Percentiles rank a stretch among this genome's conserved stretches.
These are phyloP conservation scores for Pyracantha coccinea DNA, from an alignment of 331 rosid species.

Conservation along the genomic window DNA sequence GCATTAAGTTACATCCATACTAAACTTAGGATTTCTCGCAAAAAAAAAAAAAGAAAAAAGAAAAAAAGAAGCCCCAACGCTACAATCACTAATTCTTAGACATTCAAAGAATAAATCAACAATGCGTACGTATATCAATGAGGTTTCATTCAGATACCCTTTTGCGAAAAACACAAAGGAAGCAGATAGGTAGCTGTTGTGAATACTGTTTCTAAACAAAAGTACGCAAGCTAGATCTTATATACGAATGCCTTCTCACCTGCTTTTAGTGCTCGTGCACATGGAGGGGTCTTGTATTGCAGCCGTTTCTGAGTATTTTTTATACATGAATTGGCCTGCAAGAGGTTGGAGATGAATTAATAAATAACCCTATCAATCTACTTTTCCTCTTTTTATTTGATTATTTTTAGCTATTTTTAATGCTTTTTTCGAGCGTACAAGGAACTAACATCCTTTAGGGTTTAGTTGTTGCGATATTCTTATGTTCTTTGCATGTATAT, in stretches of 20 bases:
- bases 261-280: slow-evolving; percentile 55
- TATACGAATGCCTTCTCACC: slow-evolving; percentile 13
- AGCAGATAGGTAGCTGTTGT: neutral
- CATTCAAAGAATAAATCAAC: neutral
- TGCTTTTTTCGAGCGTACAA: slow-evolving; percentile 20
- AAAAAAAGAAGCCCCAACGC: too few species aligned
- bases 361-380: slow-evolving; percentile 40
- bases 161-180: neutral
- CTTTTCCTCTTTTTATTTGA: slow-evolving; percentile 2
- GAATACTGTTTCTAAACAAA: too few species aligned
- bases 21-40: neutral
- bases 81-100: neutral
- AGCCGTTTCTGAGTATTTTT: slow-evolving; percentile 23
- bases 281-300: slow-evolving; percentile 57
- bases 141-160: neutral
- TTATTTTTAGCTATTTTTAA: neutral
- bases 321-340: slow-evolving; percentile 39
- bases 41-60: too few species aligned
- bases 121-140: neutral
- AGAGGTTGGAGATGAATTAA: slow-evolving; percentile 35
- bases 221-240: slow-evolving; percentile 1
- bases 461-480: slow-evolving; percentile 9
- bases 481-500: too few species aligned
- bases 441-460: slow-evolving; percentile 20
- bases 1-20: neutral